Percentiles rank a stretch among this genome's conserved stretches.
These are phyloP conservation scores for Colletotrichum limetticola DNA, from an alignment of 2,329 filamentous ascomycete genomes.

Conservation along the genomic window DNA sequence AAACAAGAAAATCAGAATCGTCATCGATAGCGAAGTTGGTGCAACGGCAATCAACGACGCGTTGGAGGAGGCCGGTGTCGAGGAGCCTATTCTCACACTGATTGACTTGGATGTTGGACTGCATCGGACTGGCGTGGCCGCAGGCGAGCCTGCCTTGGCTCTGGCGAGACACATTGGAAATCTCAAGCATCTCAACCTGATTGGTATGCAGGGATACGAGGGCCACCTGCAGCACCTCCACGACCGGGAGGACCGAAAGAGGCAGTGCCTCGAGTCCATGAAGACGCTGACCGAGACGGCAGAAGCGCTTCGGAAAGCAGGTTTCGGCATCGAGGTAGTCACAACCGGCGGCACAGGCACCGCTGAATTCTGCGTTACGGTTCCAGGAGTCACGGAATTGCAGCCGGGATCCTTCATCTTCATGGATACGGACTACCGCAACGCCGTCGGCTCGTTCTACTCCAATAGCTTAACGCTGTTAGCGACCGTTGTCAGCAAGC, in stretches of 20 bases:
- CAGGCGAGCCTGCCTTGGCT: constrained; percentile 50
- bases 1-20: constrained; percentile 52
- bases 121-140: constrained; percentile 58
- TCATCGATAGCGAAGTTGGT: constrained; percentile 58
- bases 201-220: constrained; percentile 64
- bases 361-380: constrained; percentile 61
- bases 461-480: constrained; percentile 59
- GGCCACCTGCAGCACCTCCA: constrained; percentile 64
- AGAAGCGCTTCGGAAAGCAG: constrained; percentile 50
- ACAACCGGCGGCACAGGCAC: constrained; percentile 64
- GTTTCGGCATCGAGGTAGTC: constrained; percentile 58
- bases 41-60: constrained; percentile 57
- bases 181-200: constrained; percentile 52
- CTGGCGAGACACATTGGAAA: constrained; percentile 52
- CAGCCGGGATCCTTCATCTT: constrained; percentile 67
- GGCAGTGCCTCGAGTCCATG: constrained; percentile 51
- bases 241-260: constrained; percentile 51
- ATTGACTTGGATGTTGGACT: constrained; percentile 63
- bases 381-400: constrained; percentile 62
- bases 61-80: constrained; percentile 47
- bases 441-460: constrained; percentile 60
- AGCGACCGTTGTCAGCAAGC: constrained; percentile 59
- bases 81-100: constrained; percentile 51
- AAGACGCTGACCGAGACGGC: constrained; percentile 54
- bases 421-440: constrained; percentile 67